Evolutionary conservation across 139 green algal genomes (phyloP), one percentile per base, ranked within the genome.

Genomic region (Micractinium sp.): DNA sequence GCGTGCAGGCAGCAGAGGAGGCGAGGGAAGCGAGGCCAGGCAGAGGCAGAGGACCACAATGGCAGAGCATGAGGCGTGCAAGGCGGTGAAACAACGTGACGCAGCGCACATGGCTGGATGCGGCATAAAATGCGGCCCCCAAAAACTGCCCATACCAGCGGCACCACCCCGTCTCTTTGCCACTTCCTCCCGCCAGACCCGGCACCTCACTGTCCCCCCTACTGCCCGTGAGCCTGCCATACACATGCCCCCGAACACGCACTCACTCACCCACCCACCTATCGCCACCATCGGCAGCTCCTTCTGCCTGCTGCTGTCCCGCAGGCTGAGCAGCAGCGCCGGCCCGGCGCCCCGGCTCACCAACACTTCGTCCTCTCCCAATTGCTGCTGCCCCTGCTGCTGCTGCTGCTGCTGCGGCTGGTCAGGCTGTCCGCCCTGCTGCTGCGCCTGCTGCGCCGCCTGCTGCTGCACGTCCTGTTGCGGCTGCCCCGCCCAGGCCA

Each of bases 301-400:
- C 38, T 33, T 36, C 41, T 38, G 38, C 23, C 47, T 27, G 66
- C 63, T 41, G 38, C 38, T 38, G 14, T 60, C 81, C 15, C 20
- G n/a, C 67, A 87, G 38, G 22, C 67, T 35, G 33, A 87, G 83
- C 67, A 87, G 83, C 39, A 67, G 29, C 38, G 83, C 83, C 13
- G 83, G 66, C 29, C 66, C 63, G 0, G 83, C 39, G 22, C 60
- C 38, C 39, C 47, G 56, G 83, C 83, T 80, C 33, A 81, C 67
- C 20, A 87, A 67, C 66, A 81, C 67, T 0, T 66, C 38, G 13
- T 41, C 67, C 41, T 87, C 33, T 27, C 56, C 56, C 5, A 18
- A 20, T 47, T 16, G 27, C 47, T 29, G 79, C 41, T 20, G 23
- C 12, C 33, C 39, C 29, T 56, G 47, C 79, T 18, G 47, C 39